phyloP scores from a whole-genome alignment of 192 early-diverging fungal genomes.

The Mortierella alpina region DNA sequence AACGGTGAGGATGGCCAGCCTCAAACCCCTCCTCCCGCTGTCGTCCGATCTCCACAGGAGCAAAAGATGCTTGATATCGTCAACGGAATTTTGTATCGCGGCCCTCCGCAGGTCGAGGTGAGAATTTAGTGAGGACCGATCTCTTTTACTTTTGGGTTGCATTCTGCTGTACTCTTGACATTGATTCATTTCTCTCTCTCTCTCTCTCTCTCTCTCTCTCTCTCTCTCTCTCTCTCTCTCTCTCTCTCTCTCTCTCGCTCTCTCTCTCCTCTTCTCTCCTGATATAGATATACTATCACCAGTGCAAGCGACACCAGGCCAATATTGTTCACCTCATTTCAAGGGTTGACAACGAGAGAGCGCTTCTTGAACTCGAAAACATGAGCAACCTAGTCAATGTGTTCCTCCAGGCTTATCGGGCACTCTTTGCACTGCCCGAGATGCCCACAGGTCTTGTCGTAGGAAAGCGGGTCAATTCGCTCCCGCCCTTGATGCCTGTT shows the following conservation, averaged over 20 bases:
- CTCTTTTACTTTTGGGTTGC: background rate
- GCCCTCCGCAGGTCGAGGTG: slow-evolving; percentile 33
- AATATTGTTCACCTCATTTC: slow-evolving; percentile 21
- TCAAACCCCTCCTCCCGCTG: slow-evolving; percentile 2
- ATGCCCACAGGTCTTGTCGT: slow-evolving; percentile 27
- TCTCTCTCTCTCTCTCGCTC: too few species aligned
- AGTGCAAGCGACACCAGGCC: slow-evolving; percentile 41
- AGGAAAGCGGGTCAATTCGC: slow-evolving; percentile 31
- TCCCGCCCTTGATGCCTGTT: slow-evolving; percentile 14
- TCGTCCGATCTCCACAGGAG: slow-evolving; percentile 8
- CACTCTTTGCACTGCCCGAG: slow-evolving; percentile 37
- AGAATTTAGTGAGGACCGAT: background rate
- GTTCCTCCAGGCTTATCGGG: slow-evolving; percentile 25
- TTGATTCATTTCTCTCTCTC: background rate
- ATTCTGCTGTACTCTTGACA: background rate
- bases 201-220: background rate
- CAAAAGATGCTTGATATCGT: slow-evolving; percentile 22
- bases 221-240: background rate
- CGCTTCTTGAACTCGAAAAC: slow-evolving; percentile 25
- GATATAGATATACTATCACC: slow-evolving; percentile 41
- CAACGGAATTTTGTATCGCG: slow-evolving; percentile 26
- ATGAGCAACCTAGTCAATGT: slow-evolving; percentile 10
- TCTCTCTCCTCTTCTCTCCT: background rate
- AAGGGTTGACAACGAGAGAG: slow-evolving; percentile 35
- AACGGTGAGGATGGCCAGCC: background rate